Evolutionary conservation across 345 rosid species (phyloP).

Genomic region (Bruguiera parviflora): DNA sequence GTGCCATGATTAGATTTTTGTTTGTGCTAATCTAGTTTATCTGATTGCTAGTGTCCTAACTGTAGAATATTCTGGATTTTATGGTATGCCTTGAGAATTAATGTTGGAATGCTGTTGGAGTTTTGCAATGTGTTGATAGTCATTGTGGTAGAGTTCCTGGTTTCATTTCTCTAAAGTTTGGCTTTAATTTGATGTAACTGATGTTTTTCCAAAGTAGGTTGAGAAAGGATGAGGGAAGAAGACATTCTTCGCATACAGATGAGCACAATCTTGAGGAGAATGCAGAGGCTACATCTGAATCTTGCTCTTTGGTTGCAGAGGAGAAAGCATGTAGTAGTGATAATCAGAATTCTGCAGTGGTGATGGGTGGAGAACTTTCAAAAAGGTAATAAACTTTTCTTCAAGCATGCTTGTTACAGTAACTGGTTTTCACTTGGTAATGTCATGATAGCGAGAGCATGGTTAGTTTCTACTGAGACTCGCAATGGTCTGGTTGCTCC

Average conservation of each 20-base stretch:
- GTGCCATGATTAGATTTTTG: neutral
- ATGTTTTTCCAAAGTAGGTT: constrained; percentile 29
- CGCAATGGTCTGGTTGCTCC: too few relatives aligned
- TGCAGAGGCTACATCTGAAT: constrained; percentile 64
- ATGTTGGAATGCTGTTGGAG: neutral
- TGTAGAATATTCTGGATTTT: neutral
- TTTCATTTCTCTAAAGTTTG: constrained; percentile 6
- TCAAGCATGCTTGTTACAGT: neutral
- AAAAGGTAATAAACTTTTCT: constrained; percentile 49
- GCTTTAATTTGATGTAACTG: constrained; percentile 3
- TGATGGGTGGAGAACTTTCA: constrained; percentile 39
- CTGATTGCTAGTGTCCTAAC: neutral
- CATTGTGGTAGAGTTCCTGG: neutral
- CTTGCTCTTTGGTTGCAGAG: constrained; percentile 63
- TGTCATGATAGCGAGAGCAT: neutral
- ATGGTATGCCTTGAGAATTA: neutral
- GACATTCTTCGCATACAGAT: constrained; percentile 31
- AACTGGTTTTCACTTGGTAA: neutral
- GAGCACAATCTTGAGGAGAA: constrained; percentile 44
- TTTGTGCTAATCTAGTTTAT: neutral
- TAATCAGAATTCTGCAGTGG: constrained; percentile 41
- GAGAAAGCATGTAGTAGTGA: constrained; percentile 72
- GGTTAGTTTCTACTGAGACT: neutral
- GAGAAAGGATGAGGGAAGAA: constrained; percentile 40
- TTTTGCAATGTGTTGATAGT: neutral